Evolutionary conservation across 2,329 filamentous ascomycete genomes (phyloP).

Genomic region (Arachnomyces sp.): DNA sequence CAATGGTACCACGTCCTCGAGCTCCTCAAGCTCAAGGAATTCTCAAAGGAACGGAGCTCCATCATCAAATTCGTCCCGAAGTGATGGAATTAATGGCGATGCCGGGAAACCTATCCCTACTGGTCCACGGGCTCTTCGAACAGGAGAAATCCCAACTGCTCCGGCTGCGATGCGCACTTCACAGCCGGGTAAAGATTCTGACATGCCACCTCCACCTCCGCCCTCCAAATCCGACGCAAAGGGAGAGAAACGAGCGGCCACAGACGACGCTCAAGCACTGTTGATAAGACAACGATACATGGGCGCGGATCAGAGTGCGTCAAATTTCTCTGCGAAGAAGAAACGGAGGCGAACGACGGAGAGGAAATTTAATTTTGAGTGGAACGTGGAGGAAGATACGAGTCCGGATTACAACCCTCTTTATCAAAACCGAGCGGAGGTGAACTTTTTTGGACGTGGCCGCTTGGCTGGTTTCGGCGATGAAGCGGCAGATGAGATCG

Average conservation of each 20-base stretch:
- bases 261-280: constrained; percentile 61
- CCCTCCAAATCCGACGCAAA: constrained; percentile 30
- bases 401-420: constrained; percentile 74
- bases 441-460: constrained; percentile 63
- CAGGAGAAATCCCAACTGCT: constrained; percentile 41
- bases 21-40: neutral
- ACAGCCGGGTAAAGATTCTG: constrained; percentile 38
- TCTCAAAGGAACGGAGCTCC: constrained; percentile 6
- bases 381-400: constrained; percentile 92
- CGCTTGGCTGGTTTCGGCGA: constrained; percentile 60
- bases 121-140: constrained; percentile 62
- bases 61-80: constrained; percentile 3
- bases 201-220: constrained; percentile 47
- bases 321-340: constrained; percentile 90
- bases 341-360: constrained; percentile 88
- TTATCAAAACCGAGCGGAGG: constrained; percentile 61
- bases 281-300: constrained; percentile 78
- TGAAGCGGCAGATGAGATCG: constrained; percentile 45
- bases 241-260: constrained; percentile 36
- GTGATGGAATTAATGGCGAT: constrained; percentile 20
- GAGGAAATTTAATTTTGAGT: constrained; percentile 98
- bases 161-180: constrained; percentile 43
- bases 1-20: constrained; percentile 17
- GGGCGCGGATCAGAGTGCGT: constrained; percentile 73
- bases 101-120: constrained; percentile 50